Percentiles rank a stretch among this genome's conserved stretches.
Conservation (phyloP, 306 rosid species). For the Prosopis cineraria region DNA sequence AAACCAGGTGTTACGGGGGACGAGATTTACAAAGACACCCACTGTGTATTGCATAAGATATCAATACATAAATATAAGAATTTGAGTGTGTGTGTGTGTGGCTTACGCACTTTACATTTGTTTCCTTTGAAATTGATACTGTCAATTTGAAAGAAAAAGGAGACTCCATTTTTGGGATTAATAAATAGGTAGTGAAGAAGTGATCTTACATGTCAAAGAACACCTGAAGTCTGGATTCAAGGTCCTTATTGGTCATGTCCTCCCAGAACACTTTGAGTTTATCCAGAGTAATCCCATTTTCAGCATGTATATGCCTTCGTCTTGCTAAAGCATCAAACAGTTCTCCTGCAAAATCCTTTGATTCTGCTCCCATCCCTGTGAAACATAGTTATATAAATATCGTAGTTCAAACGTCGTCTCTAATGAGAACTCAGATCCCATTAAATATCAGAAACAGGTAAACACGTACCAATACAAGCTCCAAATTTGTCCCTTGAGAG, state of each 20-base stretch:
- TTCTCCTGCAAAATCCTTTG: conserved; percentile 85
- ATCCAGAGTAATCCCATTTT: conserved; percentile 51
- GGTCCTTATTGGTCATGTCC: conserved; percentile 74
- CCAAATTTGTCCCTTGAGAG: conserved; percentile 77
- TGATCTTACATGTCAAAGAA: conserved; percentile 84
- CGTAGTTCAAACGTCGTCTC: not conserved
- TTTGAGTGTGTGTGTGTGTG: not conserved
- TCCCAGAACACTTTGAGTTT: conserved; percentile 76
- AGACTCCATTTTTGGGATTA: not conserved
- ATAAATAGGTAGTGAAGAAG: not conserved
- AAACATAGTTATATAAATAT: conserved; percentile 28
- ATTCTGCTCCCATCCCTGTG: conserved; percentile 83
- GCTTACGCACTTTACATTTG: not conserved
- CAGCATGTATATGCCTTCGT: conserved; percentile 46
- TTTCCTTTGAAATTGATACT: not conserved
- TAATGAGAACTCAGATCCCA: not conserved
- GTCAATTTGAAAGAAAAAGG: not conserved
- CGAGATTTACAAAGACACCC: not conserved
- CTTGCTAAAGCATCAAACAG: conserved; percentile 74
- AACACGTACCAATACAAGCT: conserved; percentile 64
- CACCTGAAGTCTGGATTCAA: conserved; percentile 80
- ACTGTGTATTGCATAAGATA: not conserved
- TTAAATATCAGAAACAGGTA: not conserved
- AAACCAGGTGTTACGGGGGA: not conserved
- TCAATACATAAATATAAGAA: not conserved